Evolutionary conservation across 371 early-diverging fungal genomes (phyloP).

Genomic region (Mucor piriformis): DNA sequence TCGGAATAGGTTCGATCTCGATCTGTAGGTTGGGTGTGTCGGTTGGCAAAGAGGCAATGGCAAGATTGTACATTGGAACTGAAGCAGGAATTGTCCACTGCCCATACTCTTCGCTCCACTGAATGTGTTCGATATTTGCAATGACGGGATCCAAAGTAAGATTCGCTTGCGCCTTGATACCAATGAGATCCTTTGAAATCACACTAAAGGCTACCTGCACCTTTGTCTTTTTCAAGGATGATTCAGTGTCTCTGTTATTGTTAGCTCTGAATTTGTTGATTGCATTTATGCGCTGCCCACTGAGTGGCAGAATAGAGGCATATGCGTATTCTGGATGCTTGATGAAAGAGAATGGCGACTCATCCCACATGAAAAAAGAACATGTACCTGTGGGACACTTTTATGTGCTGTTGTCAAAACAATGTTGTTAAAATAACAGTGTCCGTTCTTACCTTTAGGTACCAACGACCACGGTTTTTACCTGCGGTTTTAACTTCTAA

Average conservation of each 20-base stretch:
- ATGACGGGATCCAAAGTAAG: slow-evolving; percentile 29
- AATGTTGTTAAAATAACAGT: not conserved
- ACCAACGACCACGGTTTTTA: slow-evolving; percentile 39
- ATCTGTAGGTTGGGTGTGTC: slow-evolving; percentile 25
- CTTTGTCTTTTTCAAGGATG: not conserved
- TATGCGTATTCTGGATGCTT: slow-evolving; percentile 27
- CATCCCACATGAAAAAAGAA: slow-evolving; percentile 40
- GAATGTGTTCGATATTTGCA: slow-evolving; percentile 16
- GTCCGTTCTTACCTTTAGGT: slow-evolving; percentile 30
- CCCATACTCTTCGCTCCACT: slow-evolving; percentile 6
- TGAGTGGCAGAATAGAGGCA: not conserved
- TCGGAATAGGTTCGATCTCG: slow-evolving; percentile 22
- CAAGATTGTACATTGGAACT: slow-evolving; percentile 19
- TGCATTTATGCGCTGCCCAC: not conserved
- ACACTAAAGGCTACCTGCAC: slow-evolving; percentile 25
- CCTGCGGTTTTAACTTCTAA: slow-evolving; percentile 18
- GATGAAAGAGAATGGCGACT: slow-evolving; percentile 25
- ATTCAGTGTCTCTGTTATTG: not conserved
- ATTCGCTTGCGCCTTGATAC: slow-evolving; percentile 19
- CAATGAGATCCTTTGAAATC: slow-evolving; percentile 20
- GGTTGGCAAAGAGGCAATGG: slow-evolving; percentile 18
- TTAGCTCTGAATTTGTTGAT: not conserved
- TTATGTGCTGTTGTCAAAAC: not conserved
- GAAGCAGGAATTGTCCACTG: slow-evolving; percentile 37
- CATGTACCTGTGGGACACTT: slow-evolving; percentile 39